Evolutionary conservation across 2,329 filamentous ascomycete genomes (phyloP), one percentile per base, ranked within the genome.

Genomic region (Nemania sp.): DNA sequence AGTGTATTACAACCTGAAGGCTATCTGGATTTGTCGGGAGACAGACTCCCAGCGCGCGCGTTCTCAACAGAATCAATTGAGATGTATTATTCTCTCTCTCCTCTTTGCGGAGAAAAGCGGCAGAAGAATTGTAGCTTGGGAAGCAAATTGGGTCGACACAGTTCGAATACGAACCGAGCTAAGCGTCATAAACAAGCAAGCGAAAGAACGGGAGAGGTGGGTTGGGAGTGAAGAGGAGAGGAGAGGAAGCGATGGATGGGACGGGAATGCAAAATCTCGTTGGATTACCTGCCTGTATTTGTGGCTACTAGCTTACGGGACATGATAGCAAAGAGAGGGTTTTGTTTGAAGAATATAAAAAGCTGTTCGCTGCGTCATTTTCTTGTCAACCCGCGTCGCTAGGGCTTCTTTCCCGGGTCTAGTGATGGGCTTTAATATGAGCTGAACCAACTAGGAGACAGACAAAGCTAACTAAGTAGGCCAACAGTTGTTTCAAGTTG

Each of bases 261-360:
- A 53, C 56, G 57, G 55, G 56, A 60, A 57, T 34, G 49, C 36
- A 33, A 36, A 56, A 33, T 36, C 44, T 43, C 19, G 37, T 56
- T 51, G 56, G 50, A 56, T 61, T 36, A 23, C 45, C 39, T 52
- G 44, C 45, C 49, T 20, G 20, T 49, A 37, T 39, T n/a, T 37
- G 20, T 54, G 55, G 57, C 60, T 58, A 64, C 62, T 61, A 59
- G 61, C 59, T 64, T 62, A 64, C 59, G 62, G 62, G 51, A 61
- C 54, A 63, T 52, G 63, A 63, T 14, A 15, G 39, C 39, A 54
- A 61, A 56, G 57, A 58, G 57, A 60, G 3, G 54, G 15, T 36
- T 57, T 11, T 33, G 36, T 44, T 52, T 37, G 20, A 48, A 44
- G 17, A 49, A 44, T 31, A 34, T 28, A 50, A 40, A 30, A n/a